A percentile compares a stretch with the other conserved stretches of the same genome.
These are phyloP conservation scores for Eutypella sp. DNA, from an alignment of 2,329 filamentous ascomycete genomes.

Conservation along the genomic window DNA sequence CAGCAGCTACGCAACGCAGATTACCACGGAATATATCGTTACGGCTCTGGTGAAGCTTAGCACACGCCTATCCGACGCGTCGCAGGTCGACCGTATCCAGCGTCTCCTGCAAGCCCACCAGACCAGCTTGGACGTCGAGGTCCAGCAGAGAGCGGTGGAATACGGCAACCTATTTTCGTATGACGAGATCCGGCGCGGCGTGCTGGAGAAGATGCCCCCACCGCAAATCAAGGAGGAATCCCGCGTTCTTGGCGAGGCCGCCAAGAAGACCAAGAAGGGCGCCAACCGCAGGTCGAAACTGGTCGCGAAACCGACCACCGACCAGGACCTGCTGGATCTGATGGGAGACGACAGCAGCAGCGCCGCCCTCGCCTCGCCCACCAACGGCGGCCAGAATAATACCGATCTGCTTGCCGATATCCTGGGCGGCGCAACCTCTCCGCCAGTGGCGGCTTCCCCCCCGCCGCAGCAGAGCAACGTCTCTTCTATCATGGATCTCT, in stretches of 20 bases:
- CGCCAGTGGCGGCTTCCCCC: conserved; percentile 40
- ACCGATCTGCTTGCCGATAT: conserved; percentile 90
- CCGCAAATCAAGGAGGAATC: conserved; percentile 97
- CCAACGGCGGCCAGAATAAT: conserved; percentile 60
- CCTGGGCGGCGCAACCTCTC: conserved; percentile 65
- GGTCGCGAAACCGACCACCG: conserved; percentile 68
- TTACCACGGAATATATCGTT: conserved; percentile 91
- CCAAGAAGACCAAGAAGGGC: conserved; percentile 61
- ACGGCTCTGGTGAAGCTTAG: conserved; percentile 94
- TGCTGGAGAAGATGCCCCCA: conserved; percentile 95
- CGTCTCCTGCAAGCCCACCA: conserved; percentile 73
- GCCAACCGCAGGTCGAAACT: conserved; percentile 68
- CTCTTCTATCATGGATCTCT: conserved; percentile 86
- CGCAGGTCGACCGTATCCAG: conserved; percentile 83
- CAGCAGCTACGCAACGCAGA: conserved; percentile 89
- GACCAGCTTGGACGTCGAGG: conserved; percentile 86
- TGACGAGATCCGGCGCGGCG: conserved; percentile 80
- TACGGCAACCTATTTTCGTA: conserved; percentile 92
- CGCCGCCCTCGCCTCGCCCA: conserved; percentile 52
- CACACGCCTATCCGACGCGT: conserved; percentile 73
- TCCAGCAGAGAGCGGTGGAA: conserved; percentile 93
- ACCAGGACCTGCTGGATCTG: conserved; percentile 88
- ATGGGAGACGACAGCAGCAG: conserved; percentile 70
- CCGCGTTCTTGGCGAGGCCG: conserved; percentile 77
- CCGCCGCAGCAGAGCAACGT: conserved; percentile 52